These are phyloP conservation scores for Phytophthora europaea DNA, from an alignment of 352 stramenopile genomes.

Conservation along the genomic window DNA sequence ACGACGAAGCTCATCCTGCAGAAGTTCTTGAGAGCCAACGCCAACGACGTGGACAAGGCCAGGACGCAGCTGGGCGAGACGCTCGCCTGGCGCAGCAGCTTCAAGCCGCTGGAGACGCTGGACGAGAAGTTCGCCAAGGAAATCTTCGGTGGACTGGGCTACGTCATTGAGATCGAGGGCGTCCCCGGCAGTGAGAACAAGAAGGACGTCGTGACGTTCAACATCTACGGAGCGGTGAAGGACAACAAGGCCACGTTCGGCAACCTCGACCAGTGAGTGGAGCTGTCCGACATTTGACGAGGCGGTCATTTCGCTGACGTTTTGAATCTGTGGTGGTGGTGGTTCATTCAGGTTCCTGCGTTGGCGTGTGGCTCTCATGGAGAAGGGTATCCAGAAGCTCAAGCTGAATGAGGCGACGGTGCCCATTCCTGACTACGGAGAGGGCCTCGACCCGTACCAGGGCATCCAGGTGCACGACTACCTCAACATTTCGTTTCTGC, in stretches of 20 bases:
- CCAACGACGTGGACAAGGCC: conserved; percentile 38
- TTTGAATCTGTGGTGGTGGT: conserved; percentile 4
- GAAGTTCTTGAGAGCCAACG: conserved; percentile 40
- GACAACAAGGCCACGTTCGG: conserved; percentile 43
- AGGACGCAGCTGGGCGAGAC: conserved; percentile 38
- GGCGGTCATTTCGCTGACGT: conserved; percentile 6
- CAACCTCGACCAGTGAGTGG: conserved; percentile 31
- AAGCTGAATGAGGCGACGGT: conserved; percentile 35
- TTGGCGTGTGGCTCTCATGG: conserved; percentile 42
- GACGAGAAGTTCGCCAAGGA: conserved; percentile 35
- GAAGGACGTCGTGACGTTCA: conserved; percentile 43
- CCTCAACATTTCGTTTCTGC: conserved; percentile 42
- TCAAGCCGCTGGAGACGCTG: conserved; percentile 36
- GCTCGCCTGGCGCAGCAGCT: conserved; percentile 37
- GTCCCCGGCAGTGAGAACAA: conserved; percentile 35
- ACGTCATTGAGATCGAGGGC: conserved; percentile 38
- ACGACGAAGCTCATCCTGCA: conserved; percentile 40
- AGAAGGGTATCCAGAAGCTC: conserved; percentile 41
- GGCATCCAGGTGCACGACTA: conserved; percentile 43
- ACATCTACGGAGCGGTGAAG: conserved; percentile 42
- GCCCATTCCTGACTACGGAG: conserved; percentile 36
- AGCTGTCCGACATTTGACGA: neutral
- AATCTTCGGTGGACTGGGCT: conserved; percentile 30
- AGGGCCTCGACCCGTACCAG: conserved; percentile 38
- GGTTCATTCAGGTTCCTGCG: conserved; percentile 25